Percentiles rank a stretch among this genome's conserved stretches.
Evolutionary conservation across 768 basidiomycete species (phyloP).

Genomic region (Wakefieldia striispora): DNA sequence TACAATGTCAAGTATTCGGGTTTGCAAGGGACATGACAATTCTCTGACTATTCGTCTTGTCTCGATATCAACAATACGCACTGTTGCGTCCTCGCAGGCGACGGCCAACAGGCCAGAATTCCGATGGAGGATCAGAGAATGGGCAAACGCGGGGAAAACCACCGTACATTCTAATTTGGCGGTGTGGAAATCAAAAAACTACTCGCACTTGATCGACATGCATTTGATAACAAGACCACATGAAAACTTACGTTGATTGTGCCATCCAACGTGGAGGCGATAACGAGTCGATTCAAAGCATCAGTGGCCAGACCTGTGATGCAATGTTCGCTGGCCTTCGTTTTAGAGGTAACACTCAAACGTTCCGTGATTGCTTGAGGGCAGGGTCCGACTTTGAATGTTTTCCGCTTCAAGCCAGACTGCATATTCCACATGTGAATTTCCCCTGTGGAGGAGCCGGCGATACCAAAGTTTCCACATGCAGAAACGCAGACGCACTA

Average conservation of each 20-base stretch:
- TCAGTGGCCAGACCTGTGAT: constrained; percentile 87
- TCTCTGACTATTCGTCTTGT: constrained; percentile 87
- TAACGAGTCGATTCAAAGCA: constrained; percentile 73
- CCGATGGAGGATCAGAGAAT: constrained; percentile 73
- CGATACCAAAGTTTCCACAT: constrained; percentile 94
- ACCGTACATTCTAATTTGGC: constrained; percentile 69
- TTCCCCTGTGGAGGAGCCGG: constrained; percentile 73
- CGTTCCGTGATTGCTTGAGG: constrained; percentile 53
- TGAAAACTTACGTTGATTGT: constrained; percentile 70
- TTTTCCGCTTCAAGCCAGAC: constrained; percentile 81
- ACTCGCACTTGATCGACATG: neutral
- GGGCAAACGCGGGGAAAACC: constrained; percentile 63
- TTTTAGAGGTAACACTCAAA: constrained; percentile 39
- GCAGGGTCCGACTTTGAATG: constrained; percentile 65
- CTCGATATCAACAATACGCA: constrained; percentile 90
- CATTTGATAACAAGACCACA: neutral
- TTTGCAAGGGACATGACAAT: constrained; percentile 69
- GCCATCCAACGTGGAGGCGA: constrained; percentile 87
- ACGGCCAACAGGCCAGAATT: constrained; percentile 83
- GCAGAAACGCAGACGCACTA: constrained; percentile 87
- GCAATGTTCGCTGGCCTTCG: constrained; percentile 45
- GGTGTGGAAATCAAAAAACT: constrained; percentile 98
- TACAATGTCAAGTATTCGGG: constrained; percentile 87
- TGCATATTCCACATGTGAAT: constrained; percentile 98
- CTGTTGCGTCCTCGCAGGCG: constrained; percentile 80